Conservation (phyloP, 306 rosid genomes). For the Lotus japonicus region DNA sequence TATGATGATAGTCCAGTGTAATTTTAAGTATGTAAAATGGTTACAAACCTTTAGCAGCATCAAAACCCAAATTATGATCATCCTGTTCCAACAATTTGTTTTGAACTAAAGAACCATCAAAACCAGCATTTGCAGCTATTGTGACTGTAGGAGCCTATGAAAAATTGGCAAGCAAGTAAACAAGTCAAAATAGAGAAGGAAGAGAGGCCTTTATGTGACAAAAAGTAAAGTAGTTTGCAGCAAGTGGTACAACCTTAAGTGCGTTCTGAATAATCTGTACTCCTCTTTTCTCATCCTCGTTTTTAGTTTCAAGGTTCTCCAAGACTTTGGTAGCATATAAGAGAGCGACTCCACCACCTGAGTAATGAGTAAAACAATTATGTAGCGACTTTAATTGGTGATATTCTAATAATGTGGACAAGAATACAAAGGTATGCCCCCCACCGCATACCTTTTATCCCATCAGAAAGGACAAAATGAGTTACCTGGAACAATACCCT, state of each 20-base stretch:
- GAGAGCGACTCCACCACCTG: slow-evolving; percentile 98
- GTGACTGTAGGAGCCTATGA: slow-evolving; percentile 68
- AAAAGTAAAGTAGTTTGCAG: background rate
- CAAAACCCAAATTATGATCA: slow-evolving; percentile 55
- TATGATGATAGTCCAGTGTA: background rate
- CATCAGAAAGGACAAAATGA: background rate
- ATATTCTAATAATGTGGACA: background rate
- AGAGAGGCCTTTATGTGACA: background rate
- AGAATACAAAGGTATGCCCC: background rate
- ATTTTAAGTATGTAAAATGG: background rate
- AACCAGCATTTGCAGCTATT: slow-evolving; percentile 82
- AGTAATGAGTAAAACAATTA: slow-evolving; percentile 17
- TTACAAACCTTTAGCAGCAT: slow-evolving; percentile 73
- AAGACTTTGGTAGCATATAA: slow-evolving; percentile 71
- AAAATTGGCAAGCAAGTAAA: slow-evolving; percentile 5
- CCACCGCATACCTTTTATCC: background rate
- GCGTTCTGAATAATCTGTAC: slow-evolving; percentile 77
- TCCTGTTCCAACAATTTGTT: slow-evolving; percentile 90
- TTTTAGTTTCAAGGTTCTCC: slow-evolving; percentile 57
- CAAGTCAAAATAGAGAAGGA: background rate
- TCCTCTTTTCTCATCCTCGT: slow-evolving; percentile 84
- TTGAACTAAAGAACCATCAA: slow-evolving; percentile 65
- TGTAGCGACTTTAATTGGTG: background rate
- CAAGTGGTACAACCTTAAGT: slow-evolving; percentile 54
- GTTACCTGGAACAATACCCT: slow-evolving; percentile 90